Conservation (phyloP, 108 stramenopile genomes). For the Cafeteria roenbergensis region DNA sequence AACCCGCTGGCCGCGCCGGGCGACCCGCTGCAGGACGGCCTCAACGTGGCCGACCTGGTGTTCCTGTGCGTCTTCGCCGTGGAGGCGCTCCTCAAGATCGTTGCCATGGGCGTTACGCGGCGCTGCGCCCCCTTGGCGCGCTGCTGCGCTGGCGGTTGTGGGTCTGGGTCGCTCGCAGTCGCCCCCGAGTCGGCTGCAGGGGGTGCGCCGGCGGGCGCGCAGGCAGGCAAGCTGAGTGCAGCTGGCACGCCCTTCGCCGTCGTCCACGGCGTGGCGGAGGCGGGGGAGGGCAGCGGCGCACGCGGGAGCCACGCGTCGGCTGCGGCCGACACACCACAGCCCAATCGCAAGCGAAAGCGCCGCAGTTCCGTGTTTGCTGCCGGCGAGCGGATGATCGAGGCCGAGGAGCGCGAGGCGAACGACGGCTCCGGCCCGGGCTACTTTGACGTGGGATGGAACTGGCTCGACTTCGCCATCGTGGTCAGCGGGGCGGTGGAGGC, state of each 20-base stretch:
- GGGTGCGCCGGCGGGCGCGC: conserved; percentile 10
- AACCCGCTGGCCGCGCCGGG: conserved; percentile 9
- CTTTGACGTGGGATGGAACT: conserved; percentile 34
- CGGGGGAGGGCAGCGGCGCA: background rate
- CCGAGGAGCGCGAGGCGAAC: too few species aligned
- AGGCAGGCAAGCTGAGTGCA: background rate
- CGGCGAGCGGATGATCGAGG: too few species aligned
- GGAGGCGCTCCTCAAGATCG: conserved; percentile 27
- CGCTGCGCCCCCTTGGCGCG: conserved; percentile 9
- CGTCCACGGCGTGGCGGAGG: conserved; percentile 7
- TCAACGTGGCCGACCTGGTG: conserved; percentile 12
- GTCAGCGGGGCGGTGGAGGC: conserved; percentile 35
- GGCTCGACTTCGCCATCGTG: conserved; percentile 46
- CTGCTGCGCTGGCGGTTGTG: background rate
- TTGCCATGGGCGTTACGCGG: conserved; percentile 19
- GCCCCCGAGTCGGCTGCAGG: background rate
- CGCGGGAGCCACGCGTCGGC: background rate
- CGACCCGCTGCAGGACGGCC: background rate
- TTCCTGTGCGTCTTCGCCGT: conserved; percentile 16
- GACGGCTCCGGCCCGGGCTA: too few species aligned
- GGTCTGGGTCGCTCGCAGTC: too few species aligned
- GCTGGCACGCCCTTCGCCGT: conserved; percentile 6
- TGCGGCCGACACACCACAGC: too few species aligned
- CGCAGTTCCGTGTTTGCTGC: too few species aligned
- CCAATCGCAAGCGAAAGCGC: too few species aligned